These are phyloP conservation scores for Solanum hybrid DNA, from an alignment of 305 asterid species.

Conservation along the genomic window DNA sequence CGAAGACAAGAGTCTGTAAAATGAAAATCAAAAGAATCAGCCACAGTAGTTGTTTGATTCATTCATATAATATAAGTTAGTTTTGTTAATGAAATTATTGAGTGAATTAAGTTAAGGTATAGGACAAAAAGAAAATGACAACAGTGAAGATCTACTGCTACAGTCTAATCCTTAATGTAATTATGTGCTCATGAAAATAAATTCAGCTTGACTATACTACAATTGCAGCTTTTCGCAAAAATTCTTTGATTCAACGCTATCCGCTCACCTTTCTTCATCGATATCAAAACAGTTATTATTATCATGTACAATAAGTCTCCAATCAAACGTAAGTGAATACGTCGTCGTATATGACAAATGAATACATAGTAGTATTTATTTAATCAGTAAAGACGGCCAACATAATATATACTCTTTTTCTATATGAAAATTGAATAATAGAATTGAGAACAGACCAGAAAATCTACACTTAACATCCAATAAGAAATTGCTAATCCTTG, in stretches of 20 bases:
- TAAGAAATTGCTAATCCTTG: neutral
- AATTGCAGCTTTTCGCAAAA: no score
- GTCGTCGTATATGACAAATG: neutral
- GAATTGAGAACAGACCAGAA: neutral
- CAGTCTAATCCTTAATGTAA: no score
- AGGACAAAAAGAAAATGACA: neutral
- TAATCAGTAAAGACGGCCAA: neutral
- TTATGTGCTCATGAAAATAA: neutral
- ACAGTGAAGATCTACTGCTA: neutral
- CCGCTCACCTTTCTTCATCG: neutral
- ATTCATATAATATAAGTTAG: neutral
- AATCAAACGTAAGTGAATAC: neutral
- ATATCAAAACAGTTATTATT: neutral
- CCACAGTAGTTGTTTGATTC: neutral
- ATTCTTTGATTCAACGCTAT: neutral
- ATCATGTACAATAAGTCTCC: no score
- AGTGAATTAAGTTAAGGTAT: neutral
- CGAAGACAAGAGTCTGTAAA: conserved; percentile 14
- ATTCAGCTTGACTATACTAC: neutral
- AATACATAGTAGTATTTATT: no score
- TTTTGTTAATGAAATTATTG: neutral
- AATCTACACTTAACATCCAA: neutral
- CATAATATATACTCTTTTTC: neutral
- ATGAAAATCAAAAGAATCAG: neutral
- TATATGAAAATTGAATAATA: no score